These are phyloP conservation scores for Claviceps humidiphila DNA, from an alignment of 2,329 filamentous ascomycete genomes.

Conservation along the genomic window DNA sequence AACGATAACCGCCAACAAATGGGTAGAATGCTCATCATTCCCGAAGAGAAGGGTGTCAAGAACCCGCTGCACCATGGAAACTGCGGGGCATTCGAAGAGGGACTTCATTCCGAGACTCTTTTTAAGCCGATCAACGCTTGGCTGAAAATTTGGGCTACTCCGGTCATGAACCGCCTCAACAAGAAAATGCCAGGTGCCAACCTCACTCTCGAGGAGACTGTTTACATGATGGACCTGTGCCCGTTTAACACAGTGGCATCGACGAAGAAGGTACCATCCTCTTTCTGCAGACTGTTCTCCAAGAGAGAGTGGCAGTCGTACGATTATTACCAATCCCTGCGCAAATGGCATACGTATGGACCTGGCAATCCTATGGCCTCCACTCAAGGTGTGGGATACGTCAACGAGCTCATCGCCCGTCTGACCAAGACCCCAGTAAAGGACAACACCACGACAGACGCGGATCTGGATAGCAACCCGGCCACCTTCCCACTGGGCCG, in stretches of 20 bases:
- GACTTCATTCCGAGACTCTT: constrained; percentile 34
- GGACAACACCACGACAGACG: constrained; percentile 65
- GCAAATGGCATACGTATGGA: constrained; percentile 75
- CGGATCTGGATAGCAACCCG: constrained; percentile 54
- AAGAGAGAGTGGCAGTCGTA: constrained; percentile 62
- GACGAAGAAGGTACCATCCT: constrained; percentile 35
- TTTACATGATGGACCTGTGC: constrained; percentile 78
- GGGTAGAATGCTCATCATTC: constrained; percentile 49
- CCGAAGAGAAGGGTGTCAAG: constrained; percentile 54
- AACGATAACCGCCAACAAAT: constrained; percentile 28
- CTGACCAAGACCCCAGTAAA: constrained; percentile 55
- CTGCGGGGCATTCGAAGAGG: constrained; percentile 58
- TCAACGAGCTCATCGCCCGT: constrained; percentile 76
- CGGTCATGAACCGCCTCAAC: constrained; percentile 59
- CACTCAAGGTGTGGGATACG: constrained; percentile 76
- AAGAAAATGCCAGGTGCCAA: constrained; percentile 53
- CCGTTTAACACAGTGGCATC: constrained; percentile 70
- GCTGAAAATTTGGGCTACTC: constrained; percentile 48
- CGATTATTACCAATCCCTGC: constrained; percentile 66
- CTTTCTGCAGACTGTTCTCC: constrained; percentile 67
- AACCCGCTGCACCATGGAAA: constrained; percentile 69
- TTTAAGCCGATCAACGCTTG: constrained; percentile 42
- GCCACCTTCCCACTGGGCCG: constrained; percentile 60
- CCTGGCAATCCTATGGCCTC: constrained; percentile 66
- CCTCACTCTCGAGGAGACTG: constrained; percentile 46